Evolutionary conservation across 441 rosid genomes (phyloP), one percentile per base, ranked within the genome.

Genomic region (Gossypium trilobum): DNA sequence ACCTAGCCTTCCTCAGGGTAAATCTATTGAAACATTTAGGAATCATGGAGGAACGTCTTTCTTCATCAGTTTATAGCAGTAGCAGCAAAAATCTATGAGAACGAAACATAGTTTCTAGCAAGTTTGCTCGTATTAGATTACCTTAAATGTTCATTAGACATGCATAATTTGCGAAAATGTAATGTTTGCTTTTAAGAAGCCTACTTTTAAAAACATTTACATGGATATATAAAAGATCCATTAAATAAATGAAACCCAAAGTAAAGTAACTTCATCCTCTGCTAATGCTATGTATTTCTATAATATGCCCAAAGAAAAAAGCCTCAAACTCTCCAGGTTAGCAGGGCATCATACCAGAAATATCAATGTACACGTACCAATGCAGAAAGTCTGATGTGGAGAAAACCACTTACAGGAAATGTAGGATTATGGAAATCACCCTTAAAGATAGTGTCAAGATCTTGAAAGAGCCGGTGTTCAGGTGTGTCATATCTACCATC

Each of bases 401-500:
- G 36, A 66, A 60, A 62, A 76, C 20, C 39, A 82, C 86, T 79
- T 79, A 88, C 97, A 13, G 88, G 76, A 67, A 91, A 83, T 70
- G 92, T 84, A 13, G 95, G 93, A 75, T 89, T 89, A 73, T 91
- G 95, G 72, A 79, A 85, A 72, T 89, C 95, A 72, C 80, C 79
- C 50, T 78, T 74, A 75, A 88, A 89, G 78, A 83, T 76, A 0
- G 86, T 87, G 78, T 91, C 84, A 6, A 88, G 88, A 44, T 86
- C 89, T 0, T 57, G 1, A 62, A 87, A 87, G 63, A 89, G 80
- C 42, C 89, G 80, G 72, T 91, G 97, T 31, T 91, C 85, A 0
- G 97, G 97, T 22, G 93, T 91, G 81, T 88, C 95, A 36, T 89
- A 89, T 86, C 93, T 86, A 13, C 97, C 95, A 68, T 89, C 89